These are phyloP conservation scores for Magnusiomyces starmeri DNA, from an alignment of 1,139 yeast genomes.

Conservation along the genomic window DNA sequence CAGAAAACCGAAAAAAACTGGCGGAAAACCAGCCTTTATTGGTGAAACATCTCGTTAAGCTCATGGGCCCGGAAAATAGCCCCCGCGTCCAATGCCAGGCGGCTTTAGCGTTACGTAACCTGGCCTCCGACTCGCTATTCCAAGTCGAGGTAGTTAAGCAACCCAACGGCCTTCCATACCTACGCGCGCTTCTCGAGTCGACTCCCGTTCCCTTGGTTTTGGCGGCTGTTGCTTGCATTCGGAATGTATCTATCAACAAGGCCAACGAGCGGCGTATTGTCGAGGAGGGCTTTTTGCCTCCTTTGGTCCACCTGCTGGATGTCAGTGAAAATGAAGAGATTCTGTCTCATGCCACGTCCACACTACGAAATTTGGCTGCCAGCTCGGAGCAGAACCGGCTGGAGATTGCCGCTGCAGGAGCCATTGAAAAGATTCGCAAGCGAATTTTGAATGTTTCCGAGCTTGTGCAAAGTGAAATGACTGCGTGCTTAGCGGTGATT, in stretches of 20 bases:
- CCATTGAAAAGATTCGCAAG: conserved; percentile 87
- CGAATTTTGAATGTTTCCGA: conserved; percentile 79
- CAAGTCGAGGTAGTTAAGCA: conserved; percentile 85
- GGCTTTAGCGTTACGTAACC: conserved; percentile 86
- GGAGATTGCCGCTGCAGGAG: conserved; percentile 90
- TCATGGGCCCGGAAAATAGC: conserved; percentile 81
- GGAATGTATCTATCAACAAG: conserved; percentile 95
- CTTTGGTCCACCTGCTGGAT: conserved; percentile 78
- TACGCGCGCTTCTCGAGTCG: conserved; percentile 79
- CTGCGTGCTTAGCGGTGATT: conserved; percentile 94
- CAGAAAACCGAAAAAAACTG: conserved; percentile 75
- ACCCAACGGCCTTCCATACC: conserved; percentile 89
- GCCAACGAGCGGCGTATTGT: conserved; percentile 90
- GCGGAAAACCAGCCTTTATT: conserved; percentile 92
- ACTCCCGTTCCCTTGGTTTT: conserved; percentile 86
- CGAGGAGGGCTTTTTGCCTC: conserved; percentile 91
- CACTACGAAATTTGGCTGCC: conserved; percentile 92
- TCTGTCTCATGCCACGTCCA: conserved; percentile 95
- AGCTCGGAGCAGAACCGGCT: conserved; percentile 87
- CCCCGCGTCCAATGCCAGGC: conserved; percentile 98
- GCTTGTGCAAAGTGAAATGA: conserved; percentile 88
- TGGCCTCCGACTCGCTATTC: conserved; percentile 87
- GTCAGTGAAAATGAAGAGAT: conserved; percentile 88
- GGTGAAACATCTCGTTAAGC: conserved; percentile 75
- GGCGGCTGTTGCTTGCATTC: conserved; percentile 96